Evolutionary conservation across 306 rosid genomes (phyloP), one percentile per base, ranked within the genome.

Genomic region (Sechiopsis laciniata): DNA sequence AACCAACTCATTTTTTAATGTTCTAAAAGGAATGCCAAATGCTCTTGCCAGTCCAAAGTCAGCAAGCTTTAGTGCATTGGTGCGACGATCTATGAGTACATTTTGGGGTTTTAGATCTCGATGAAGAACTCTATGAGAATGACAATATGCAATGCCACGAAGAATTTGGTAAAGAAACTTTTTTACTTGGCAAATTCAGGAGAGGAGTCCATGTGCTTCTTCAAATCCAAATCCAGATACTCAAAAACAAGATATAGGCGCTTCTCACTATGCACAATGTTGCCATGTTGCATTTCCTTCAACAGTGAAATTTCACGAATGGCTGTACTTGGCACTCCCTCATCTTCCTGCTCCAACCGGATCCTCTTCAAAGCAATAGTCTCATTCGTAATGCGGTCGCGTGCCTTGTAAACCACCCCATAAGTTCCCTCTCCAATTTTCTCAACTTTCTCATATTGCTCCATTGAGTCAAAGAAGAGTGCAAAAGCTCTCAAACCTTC

Each of bases 41-140:
- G 97, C 99, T 84, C 99, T 84, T 74, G 99, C 99, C 82, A 94
- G 86, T 84, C 99, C 99, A 78, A 94, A 94, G 80, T 94, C 99
- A 63, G 99, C 97, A 83, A 92, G 97, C 89, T 94, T 94, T 65
- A 94, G 87, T 16, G 95, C 86, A 82, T 94, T 94, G 75, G 92
- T 87, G 66, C 91, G 83, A 42, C 96, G 96, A 77, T 94, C 99
- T 75, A 94, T 89, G 90, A 94, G 86, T 82, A 94, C 79, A 84
- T 94, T 94, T 83, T 94, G 97, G 45, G 99, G 99, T 83, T 94
- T 94, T 77, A 94, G 87, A 83, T 94, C 99, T 77, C 99, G 91
- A 73, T 94, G 99, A 81, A 94, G 99, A 90, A 94, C 96, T 85
- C 99, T 88, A 74, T 89, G 99, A 9, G 99, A 94, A 78, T 94